phyloP scores from a whole-genome alignment of 2,329 filamentous ascomycete genomes.

The Thyridium curvatum region DNA sequence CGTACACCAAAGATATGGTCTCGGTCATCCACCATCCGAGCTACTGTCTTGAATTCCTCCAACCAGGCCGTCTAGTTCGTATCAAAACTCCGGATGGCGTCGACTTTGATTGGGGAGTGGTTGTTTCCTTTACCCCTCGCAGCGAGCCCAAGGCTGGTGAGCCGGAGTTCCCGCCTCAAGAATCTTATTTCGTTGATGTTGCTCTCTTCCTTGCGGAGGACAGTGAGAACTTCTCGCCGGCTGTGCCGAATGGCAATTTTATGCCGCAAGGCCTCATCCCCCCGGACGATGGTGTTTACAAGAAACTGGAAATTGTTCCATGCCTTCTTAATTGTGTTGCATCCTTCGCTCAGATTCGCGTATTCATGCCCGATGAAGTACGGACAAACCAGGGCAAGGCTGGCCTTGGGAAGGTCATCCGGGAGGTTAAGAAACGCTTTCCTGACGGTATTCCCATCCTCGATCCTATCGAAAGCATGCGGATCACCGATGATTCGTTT shows the following conservation, averaged over 20 bases:
- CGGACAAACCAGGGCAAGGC: conserved; percentile 58
- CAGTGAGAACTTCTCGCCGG: conserved; percentile 36
- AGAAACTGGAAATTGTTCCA: conserved; percentile 76
- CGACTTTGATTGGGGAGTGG: conserved; percentile 93
- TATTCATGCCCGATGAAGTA: conserved; percentile 77
- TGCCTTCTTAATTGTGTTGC: conserved; percentile 82
- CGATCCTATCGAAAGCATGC: conserved; percentile 95
- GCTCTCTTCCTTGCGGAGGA: conserved; percentile 55
- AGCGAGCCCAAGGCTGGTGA: conserved; percentile 60
- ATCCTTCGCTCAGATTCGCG: conserved; percentile 73
- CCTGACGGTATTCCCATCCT: conserved; percentile 85
- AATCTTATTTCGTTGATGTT: conserved; percentile 79
- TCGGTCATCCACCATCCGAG: conserved; percentile 87
- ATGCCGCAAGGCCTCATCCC: conserved; percentile 52
- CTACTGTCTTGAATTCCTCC: conserved; percentile 77
- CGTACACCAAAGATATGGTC: conserved; percentile 83
- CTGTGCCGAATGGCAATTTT: conserved; percentile 37
- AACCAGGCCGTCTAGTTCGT: conserved; percentile 79
- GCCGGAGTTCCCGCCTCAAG: conserved; percentile 65
- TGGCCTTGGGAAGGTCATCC: conserved; percentile 62
- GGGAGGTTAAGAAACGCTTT: conserved; percentile 80
- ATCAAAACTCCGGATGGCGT: conserved; percentile 69
- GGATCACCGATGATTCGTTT: conserved; percentile 85
- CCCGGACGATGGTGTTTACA: conserved; percentile 54
- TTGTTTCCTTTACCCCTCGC: conserved; percentile 67